Evolutionary conservation across 2,329 filamentous ascomycete genomes (phyloP).

Genomic region (Exophiala phaeomuriformis): DNA sequence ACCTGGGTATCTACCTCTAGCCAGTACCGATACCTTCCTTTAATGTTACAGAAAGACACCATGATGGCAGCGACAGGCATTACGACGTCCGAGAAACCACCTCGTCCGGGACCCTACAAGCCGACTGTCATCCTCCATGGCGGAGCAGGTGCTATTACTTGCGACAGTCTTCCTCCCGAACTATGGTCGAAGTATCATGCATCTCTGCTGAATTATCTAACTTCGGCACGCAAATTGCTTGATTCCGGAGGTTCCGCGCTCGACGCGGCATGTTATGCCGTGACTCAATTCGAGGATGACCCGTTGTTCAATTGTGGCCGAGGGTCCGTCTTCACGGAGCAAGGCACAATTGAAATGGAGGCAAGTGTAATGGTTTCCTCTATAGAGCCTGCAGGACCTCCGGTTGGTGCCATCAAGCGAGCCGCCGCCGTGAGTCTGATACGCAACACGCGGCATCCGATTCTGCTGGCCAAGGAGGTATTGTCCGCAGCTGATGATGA

Average conservation of each 20-base stretch:
- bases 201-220: constrained; percentile 57
- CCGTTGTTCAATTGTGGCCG: constrained; percentile 76
- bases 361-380: constrained; percentile 75
- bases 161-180: constrained; percentile 50
- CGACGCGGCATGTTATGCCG: constrained; percentile 67
- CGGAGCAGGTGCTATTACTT: constrained; percentile 63
- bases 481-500: constrained; percentile 59
- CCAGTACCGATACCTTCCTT: background rate
- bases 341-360: constrained; percentile 78
- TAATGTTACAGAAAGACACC: background rate
- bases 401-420: constrained; percentile 51
- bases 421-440: constrained; percentile 71
- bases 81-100: constrained; percentile 2
- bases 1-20: too few relatives aligned
- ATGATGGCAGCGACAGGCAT: background rate
- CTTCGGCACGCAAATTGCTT: constrained; percentile 39
- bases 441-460: constrained; percentile 68
- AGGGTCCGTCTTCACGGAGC: constrained; percentile 78
- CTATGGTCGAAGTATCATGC: constrained; percentile 53
- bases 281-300: constrained; percentile 68
- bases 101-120: constrained; percentile 30
- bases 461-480: constrained; percentile 64
- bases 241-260: constrained; percentile 49
- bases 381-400: constrained; percentile 20
- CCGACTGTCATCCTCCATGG: constrained; percentile 65